Evolutionary conservation across 2,329 filamentous ascomycete genomes (phyloP).

Genomic region (Parascedosporium putredinis): DNA sequence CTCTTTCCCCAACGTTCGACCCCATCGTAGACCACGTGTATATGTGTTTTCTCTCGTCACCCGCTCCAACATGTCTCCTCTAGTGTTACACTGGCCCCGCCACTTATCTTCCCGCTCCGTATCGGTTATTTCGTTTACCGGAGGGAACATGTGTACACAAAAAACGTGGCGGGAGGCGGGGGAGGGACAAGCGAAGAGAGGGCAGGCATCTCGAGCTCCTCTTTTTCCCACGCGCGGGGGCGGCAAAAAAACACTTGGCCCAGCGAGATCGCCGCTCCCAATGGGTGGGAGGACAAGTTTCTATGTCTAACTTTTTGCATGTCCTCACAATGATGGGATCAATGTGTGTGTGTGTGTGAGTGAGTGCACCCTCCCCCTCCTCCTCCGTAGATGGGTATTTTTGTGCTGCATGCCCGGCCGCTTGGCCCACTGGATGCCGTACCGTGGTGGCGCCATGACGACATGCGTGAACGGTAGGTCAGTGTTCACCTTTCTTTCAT

Average conservation of each 20-base stretch:
- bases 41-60: not conserved
- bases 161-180: not conserved
- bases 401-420: not conserved
- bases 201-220: no score
- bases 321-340: no score
- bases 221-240: no score
- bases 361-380: no score
- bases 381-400: not conserved
- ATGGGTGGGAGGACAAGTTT: no score
- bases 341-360: no score
- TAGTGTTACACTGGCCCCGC: not conserved
- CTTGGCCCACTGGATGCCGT: not conserved
- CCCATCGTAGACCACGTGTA: no score
- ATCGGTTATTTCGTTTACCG: not conserved
- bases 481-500: not conserved
- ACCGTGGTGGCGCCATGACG: slow-evolving; percentile 4
- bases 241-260: no score
- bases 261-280: no score
- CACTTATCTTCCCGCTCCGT: not conserved
- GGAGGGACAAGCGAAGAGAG: not conserved
- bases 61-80: not conserved
- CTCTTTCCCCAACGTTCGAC: not conserved
- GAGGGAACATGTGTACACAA: not conserved
- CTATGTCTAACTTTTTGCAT: no score
- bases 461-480: slow-evolving; percentile 4